Base-by-base conservation (phyloP, 179 eudicot species). In the Silene coronaria region DNA sequence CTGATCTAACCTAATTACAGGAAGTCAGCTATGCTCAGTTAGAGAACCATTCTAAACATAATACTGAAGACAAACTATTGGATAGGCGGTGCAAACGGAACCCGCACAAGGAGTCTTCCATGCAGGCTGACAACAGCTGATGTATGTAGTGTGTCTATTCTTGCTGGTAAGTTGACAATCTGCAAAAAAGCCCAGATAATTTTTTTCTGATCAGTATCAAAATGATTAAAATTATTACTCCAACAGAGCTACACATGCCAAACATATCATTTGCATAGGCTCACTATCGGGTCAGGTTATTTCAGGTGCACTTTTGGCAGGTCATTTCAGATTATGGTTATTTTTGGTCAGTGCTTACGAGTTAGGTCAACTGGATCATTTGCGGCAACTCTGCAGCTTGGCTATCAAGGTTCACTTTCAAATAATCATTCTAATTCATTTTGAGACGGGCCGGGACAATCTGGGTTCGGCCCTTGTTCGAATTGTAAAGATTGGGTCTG, bases 61-160 rank as follows among this genome's bases (percentile, higher is more conserved):
- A n/a, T 34, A 46, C 23, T 32, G 28, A 70, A 48, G 71, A 65
- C 38, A 27, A 36, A n/a, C 24, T 70, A 70, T 24, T 70, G 73
- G 34, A 70, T 23, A 16, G 73, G 73, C 14, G 73, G 60, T 48
- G 73, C 96, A 72, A 89, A 89, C 28, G 97, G 97, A 59, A 87
- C 90, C 45, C 93, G 93, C 67, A 92, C 92, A 81, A 84, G 88
- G 73, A 92, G 96, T 55, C 91, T 83, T 14, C 96, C 96, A 68
- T 88, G 97, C 78, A 91, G 86, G 86, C 97, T 91, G 48, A 92
- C 97, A 72, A 92, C 90, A 5, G 97, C 97, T 28, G 97, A 91
- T 9, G 97, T 90, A 75, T 87, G 96, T 64, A 90, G 90, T 46
- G 93, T 90, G 83, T 89, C 89, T 26, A 92, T 92, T 78, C 91